Conservation (phyloP, 2,329 filamentous ascomycete species). For the Biscogniauxia sp. region DNA sequence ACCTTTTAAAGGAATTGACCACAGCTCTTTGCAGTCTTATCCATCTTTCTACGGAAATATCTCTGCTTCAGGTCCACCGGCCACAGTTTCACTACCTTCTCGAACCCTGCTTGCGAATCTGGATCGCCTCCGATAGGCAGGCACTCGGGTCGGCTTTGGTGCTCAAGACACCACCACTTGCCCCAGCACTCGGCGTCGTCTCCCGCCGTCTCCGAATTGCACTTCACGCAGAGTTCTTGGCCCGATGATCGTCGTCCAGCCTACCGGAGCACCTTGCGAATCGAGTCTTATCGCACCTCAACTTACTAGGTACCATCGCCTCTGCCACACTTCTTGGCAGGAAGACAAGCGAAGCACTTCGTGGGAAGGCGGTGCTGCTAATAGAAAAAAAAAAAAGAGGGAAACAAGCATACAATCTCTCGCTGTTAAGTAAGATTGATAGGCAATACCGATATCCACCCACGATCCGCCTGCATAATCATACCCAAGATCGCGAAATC, state of each 20-base stretch:
- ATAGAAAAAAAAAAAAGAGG: no score
- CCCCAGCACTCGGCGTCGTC: background rate
- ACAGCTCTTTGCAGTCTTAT: conserved; percentile 2
- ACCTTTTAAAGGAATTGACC: background rate
- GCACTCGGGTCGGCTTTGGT: conserved; percentile 1
- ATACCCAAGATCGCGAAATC: no score
- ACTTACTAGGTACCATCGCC: no score
- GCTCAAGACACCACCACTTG: conserved; percentile 7
- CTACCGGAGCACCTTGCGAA: no score
- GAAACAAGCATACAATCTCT: no score
- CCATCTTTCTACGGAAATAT: conserved; percentile 5
- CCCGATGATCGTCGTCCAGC: background rate
- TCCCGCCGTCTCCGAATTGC: conserved; percentile 6
- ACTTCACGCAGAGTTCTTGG: conserved; percentile 11
- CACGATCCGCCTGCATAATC: no score
- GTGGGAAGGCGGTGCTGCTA: no score
- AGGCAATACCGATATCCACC: no score
- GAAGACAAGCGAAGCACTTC: no score
- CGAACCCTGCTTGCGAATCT: conserved; percentile 3
- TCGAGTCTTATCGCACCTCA: no score
- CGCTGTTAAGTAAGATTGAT: no score
- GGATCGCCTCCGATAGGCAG: background rate
- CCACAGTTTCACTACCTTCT: conserved; percentile 2
- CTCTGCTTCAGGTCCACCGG: background rate
- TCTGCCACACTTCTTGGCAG: no score